Evolutionary conservation across 139 green algal species (phyloP).

Genomic region (Chlorella sp.): DNA sequence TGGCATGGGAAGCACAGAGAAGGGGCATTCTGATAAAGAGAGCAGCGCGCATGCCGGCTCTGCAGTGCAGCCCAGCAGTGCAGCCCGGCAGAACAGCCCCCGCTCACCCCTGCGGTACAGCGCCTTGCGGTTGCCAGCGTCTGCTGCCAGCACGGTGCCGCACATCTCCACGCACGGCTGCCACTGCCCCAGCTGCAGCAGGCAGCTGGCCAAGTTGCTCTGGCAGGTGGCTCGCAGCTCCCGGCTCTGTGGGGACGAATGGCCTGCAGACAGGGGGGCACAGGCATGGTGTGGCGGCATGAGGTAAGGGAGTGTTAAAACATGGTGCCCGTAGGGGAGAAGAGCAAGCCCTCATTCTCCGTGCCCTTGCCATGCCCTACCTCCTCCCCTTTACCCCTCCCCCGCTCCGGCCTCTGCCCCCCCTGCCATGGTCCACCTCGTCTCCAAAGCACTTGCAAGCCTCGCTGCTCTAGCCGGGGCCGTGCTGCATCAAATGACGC

Average conservation of each 20-base stretch:
- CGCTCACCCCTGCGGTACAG: constrained; percentile 52
- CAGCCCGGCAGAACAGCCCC: neutral
- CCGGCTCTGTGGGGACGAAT: neutral
- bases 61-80: neutral
- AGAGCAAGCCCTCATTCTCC: no score
- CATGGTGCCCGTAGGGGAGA: no score
- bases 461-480: no score
- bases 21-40: no score
- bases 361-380: no score
- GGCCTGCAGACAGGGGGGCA: neutral
- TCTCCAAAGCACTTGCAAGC: no score
- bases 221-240: constrained; percentile 44
- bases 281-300: neutral
- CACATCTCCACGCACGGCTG: constrained; percentile 18
- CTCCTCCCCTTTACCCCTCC: no score
- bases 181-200: constrained; percentile 46
- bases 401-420: no score
- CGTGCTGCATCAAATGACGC: no score
- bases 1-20: neutral
- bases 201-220: constrained; percentile 52
- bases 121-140: constrained; percentile 54
- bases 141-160: constrained; percentile 38
- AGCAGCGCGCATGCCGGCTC: no score
- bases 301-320: neutral
- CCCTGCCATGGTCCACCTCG: no score